Percentiles rank a stretch among this genome's conserved stretches.
These are phyloP conservation scores for Sugiyamaella americana DNA, from an alignment of 805 yeast species.

Conservation along the genomic window DNA sequence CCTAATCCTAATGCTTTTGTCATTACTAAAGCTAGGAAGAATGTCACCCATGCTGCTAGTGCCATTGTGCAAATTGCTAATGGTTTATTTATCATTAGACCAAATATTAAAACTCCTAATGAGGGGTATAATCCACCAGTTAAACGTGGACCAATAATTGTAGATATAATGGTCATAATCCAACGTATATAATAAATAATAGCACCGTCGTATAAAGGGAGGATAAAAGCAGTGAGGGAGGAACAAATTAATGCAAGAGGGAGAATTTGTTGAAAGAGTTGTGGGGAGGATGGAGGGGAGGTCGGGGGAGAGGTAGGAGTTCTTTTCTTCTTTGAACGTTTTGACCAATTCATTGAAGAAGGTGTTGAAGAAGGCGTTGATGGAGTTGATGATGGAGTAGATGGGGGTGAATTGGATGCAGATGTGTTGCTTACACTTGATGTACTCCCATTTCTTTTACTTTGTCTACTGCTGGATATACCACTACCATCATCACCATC, in stretches of 20 bases:
- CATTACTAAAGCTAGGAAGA: slow-evolving; percentile 18
- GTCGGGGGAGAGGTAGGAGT: neutral
- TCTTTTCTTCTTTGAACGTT: too few relatives aligned
- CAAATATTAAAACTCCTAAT: slow-evolving; percentile 20
- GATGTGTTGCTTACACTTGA: neutral
- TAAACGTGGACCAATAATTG: slow-evolving; percentile 18
- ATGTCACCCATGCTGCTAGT: slow-evolving; percentile 19
- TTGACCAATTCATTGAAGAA: too few relatives aligned
- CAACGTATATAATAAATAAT: slow-evolving; percentile 16
- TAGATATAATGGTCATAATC: slow-evolving; percentile 19
- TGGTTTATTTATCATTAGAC: slow-evolving; percentile 22
- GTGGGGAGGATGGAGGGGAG: neutral
- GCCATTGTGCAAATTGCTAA: slow-evolving; percentile 21
- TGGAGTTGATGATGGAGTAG: neutral
- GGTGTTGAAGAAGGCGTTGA: neutral
- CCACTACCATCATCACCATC: neutral
- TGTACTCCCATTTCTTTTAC: neutral
- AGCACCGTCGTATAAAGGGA: slow-evolving; percentile 22
- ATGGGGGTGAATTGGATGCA: neutral
- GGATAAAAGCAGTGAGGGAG: slow-evolving; percentile 20
- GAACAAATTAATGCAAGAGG: slow-evolving; percentile 19
- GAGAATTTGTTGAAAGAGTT: slow-evolving; percentile 3
- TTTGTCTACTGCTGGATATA: neutral
- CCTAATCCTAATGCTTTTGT: slow-evolving; percentile 17
- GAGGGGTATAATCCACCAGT: slow-evolving; percentile 19